A percentile compares a stretch with the other conserved stretches of the same genome.
These are phyloP conservation scores for Cladosporium cucumerinum DNA, from an alignment of 2,329 filamentous ascomycete species.

Conservation along the genomic window DNA sequence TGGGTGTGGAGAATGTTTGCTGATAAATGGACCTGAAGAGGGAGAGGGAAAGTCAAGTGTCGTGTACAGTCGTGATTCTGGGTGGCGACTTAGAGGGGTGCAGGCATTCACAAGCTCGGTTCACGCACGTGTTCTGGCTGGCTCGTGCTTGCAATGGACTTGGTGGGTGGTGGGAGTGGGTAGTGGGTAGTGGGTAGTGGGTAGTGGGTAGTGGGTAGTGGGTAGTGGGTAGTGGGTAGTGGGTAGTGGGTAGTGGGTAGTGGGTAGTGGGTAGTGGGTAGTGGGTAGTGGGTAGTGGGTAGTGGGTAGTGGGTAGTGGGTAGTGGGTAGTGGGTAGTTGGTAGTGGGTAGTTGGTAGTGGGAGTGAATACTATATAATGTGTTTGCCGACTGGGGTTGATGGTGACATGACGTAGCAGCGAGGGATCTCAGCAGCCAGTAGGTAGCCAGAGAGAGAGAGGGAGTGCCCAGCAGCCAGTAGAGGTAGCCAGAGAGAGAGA, in stretches of 20 bases:
- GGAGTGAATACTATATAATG: not conserved
- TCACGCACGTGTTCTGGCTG: conserved; percentile 11
- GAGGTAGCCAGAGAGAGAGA: too few relatives aligned
- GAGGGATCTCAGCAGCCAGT: not conserved
- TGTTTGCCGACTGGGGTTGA: not conserved
- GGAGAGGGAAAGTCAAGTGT: not conserved
- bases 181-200: too few relatives aligned
- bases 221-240: too few relatives aligned
- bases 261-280: too few relatives aligned
- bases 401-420: conserved; percentile 4
- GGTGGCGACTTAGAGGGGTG: not conserved
- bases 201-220: too few relatives aligned
- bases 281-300: too few relatives aligned
- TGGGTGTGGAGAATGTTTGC: not conserved
- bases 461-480: not conserved
- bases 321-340: too few relatives aligned
- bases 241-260: too few relatives aligned
- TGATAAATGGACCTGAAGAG: not conserved
- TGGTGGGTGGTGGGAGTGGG: too few relatives aligned
- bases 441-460: too few relatives aligned
- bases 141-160: not conserved
- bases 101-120: conserved; percentile 2
- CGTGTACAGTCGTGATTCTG: not conserved
- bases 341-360: too few relatives aligned
- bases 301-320: too few relatives aligned